phyloP scores from a whole-genome alignment of 805 yeast species.

The Candida sanyiensis region DNA sequence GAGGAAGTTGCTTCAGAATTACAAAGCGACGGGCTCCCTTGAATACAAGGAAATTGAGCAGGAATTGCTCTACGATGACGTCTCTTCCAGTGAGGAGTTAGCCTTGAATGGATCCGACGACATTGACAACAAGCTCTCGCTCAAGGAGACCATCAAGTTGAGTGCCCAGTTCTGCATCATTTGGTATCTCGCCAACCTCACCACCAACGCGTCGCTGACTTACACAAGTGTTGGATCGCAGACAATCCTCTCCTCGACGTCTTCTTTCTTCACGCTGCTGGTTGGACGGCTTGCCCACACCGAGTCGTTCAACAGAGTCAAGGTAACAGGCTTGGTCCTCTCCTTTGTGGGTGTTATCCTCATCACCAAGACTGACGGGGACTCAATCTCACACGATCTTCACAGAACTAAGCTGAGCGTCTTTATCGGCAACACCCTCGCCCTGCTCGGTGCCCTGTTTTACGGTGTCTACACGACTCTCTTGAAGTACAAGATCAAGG shows the following conservation, averaged over 20 bases:
- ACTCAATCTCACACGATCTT: constrained; percentile 17
- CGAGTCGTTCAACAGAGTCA: constrained; percentile 60
- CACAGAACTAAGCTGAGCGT: constrained; percentile 26
- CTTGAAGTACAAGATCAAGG: constrained; percentile 64
- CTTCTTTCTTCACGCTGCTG: constrained; percentile 85
- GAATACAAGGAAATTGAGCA: constrained; percentile 24
- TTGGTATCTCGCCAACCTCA: constrained; percentile 88
- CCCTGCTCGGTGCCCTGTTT: constrained; percentile 78
- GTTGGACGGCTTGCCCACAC: constrained; percentile 70
- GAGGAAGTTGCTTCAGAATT: constrained; percentile 24
- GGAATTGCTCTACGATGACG: constrained; percentile 14
- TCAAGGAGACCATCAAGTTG: constrained; percentile 62
- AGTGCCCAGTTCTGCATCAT: constrained; percentile 78
- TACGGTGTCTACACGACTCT: constrained; percentile 90
- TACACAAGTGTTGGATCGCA: constrained; percentile 93
- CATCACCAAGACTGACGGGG: constrained; percentile 62
- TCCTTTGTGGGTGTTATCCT: constrained; percentile 76
- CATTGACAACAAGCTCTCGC: constrained; percentile 29
- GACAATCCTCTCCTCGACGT: constrained; percentile 86
- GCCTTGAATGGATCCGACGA: constrained; percentile 16
- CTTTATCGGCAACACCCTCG: constrained; percentile 70
- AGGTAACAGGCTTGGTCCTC: constrained; percentile 62
- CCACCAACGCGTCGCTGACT: constrained; percentile 79
- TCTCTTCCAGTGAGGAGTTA: constrained; percentile 26
- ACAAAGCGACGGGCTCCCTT: constrained; percentile 25